Percentiles rank a stretch among this genome's conserved stretches.
Evolutionary conservation across 1,284 basidiomycete genomes (phyloP).

Genomic region (Cryptococcus depauperatus): DNA sequence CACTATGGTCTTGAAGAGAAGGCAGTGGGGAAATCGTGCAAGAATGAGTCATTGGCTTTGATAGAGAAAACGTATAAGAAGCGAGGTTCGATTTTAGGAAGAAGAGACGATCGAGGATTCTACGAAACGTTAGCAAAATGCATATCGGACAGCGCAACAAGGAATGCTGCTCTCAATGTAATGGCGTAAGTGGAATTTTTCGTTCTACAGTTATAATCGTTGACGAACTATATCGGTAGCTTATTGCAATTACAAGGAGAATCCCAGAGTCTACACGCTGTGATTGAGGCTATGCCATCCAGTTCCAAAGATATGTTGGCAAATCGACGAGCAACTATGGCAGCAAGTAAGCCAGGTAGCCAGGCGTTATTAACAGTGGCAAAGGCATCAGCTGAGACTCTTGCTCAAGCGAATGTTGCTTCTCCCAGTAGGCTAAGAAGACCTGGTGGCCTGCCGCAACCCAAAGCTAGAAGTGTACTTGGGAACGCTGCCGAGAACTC

Average conservation of each 20-base stretch:
- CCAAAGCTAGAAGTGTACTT: neutral
- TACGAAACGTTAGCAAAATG: slow-evolving; percentile 53
- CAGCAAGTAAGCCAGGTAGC: slow-evolving; percentile 22
- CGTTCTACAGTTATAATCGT: too few relatives aligned
- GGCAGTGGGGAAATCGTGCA: slow-evolving; percentile 38
- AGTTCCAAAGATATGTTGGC: slow-evolving; percentile 41
- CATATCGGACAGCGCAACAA: slow-evolving; percentile 44
- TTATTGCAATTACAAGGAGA: slow-evolving; percentile 39
- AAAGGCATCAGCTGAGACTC: slow-evolving; percentile 13
- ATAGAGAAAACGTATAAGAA: slow-evolving; percentile 42
- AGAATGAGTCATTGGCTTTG: slow-evolving; percentile 37
- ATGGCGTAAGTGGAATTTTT: slow-evolving; percentile 36
- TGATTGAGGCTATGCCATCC: slow-evolving; percentile 32
- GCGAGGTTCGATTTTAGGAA: slow-evolving; percentile 36
- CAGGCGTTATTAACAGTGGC: slow-evolving; percentile 11
- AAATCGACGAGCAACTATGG: slow-evolving; percentile 38
- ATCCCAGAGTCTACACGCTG: slow-evolving; percentile 28
- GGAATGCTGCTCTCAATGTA: slow-evolving; percentile 39
- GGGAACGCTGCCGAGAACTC: neutral
- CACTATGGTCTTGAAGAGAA: slow-evolving; percentile 54
- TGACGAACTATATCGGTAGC: slow-evolving; percentile 16
- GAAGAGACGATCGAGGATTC: slow-evolving; percentile 35
- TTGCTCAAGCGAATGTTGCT: neutral
- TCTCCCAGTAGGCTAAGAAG: slow-evolving; percentile 3
- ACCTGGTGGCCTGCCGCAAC: slow-evolving; percentile 1